Conservation (phyloP, 768 basidiomycete species). For the Rhizopogon roseolus region DNA sequence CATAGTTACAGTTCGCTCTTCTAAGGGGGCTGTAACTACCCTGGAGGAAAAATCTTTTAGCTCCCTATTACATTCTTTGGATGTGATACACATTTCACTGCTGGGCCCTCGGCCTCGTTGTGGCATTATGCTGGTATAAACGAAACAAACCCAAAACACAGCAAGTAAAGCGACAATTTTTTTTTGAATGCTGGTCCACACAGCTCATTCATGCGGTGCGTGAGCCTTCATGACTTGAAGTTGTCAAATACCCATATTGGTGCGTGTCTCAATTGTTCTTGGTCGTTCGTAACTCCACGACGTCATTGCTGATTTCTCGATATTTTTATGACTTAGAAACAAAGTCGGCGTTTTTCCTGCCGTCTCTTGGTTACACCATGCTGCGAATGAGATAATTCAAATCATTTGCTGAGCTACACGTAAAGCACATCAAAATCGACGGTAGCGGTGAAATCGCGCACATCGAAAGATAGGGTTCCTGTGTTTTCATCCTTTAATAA, state of each 20-base stretch:
- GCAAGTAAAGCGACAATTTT: neutral
- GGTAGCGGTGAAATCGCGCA: no score
- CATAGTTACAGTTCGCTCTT: neutral
- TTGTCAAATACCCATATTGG: neutral
- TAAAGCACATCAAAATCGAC: constrained; percentile 1
- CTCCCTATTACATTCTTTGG: neutral
- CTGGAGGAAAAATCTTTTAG: no score
- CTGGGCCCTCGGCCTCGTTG: neutral
- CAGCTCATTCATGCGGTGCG: neutral
- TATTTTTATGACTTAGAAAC: neutral
- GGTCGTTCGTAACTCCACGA: neutral
- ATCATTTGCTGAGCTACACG: neutral
- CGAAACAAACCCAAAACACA: neutral
- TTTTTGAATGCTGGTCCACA: no score
- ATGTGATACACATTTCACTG: neutral
- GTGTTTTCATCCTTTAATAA: constrained; percentile 9
- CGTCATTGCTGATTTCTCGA: neutral
- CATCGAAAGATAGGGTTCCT: neutral
- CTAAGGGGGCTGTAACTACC: neutral
- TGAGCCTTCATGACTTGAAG: neutral
- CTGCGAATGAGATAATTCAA: neutral
- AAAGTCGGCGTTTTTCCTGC: neutral
- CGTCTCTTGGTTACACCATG: neutral
- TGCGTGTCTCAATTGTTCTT: neutral
- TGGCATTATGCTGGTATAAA: neutral